These are phyloP conservation scores for Rhodotorula toruloides DNA, from an alignment of 768 basidiomycete genomes.

Conservation along the genomic window DNA sequence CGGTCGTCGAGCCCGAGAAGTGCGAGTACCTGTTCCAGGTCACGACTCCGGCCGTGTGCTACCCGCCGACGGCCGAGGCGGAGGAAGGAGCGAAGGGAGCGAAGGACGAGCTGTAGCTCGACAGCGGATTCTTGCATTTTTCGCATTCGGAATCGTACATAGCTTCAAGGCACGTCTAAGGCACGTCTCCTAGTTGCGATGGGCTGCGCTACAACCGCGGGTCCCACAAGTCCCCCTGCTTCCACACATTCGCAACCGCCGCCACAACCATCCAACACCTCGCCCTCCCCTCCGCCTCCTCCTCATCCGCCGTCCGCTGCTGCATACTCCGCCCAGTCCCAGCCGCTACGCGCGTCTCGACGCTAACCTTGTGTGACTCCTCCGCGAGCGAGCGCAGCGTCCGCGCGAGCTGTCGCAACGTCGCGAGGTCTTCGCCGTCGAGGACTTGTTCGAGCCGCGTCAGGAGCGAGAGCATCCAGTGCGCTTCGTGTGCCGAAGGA, in stretches of 20 bases:
- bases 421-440: constrained; percentile 68
- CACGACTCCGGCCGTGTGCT: constrained; percentile 37
- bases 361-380: constrained; percentile 26
- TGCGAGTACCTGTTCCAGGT: constrained; percentile 52
- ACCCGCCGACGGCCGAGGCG: not conserved
- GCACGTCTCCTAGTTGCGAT: not conserved
- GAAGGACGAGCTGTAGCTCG: constrained; percentile 31
- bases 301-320: constrained; percentile 47
- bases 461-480: constrained; percentile 72
- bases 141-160: too few species aligned
- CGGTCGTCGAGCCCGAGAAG: constrained; percentile 85
- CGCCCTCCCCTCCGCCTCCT: constrained; percentile 26
- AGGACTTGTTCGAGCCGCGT: constrained; percentile 64
- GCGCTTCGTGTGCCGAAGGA: constrained; percentile 28
- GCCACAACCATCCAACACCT: constrained; percentile 73
- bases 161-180: too few species aligned
- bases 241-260: constrained; percentile 64
- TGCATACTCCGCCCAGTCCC: constrained; percentile 38
- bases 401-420: constrained; percentile 69
- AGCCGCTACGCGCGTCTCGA: not conserved
- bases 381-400: constrained; percentile 60
- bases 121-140: not conserved
- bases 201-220: not conserved
- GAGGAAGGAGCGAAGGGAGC: not conserved
- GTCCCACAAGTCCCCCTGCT: constrained; percentile 70